Conservation (phyloP, 2,329 filamentous ascomycete genomes). For the Acrodontium crateriforme region DNA sequence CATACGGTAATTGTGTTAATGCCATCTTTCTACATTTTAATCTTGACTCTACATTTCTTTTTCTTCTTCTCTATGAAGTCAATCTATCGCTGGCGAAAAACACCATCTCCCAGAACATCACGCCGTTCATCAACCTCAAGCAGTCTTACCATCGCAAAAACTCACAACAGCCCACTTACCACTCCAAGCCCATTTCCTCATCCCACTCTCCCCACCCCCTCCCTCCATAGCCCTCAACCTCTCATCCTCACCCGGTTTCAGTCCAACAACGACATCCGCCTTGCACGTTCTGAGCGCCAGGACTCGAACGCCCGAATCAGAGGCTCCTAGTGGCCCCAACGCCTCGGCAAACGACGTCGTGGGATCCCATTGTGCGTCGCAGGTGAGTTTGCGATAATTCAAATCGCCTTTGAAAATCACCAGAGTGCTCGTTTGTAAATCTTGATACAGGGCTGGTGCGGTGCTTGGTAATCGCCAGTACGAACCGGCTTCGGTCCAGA, state of each 20-base stretch:
- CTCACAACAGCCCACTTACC: slow-evolving; percentile 96
- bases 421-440: slow-evolving; percentile 70
- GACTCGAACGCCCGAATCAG: slow-evolving; percentile 70
- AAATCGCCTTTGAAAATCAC: slow-evolving; percentile 96
- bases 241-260: slow-evolving; percentile 62
- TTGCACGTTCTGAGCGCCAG: slow-evolving; percentile 89
- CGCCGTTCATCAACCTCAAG: too few species aligned
- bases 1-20: too few species aligned
- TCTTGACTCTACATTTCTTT: too few species aligned
- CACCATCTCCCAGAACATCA: too few species aligned
- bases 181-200: slow-evolving; percentile 83
- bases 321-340: slow-evolving; percentile 70
- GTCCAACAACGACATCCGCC: slow-evolving; percentile 83
- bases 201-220: slow-evolving; percentile 14
- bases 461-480: slow-evolving; percentile 73
- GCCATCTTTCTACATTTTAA: too few species aligned
- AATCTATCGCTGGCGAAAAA: too few species aligned
- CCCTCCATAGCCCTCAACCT: slow-evolving; percentile 11
- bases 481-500: slow-evolving; percentile 81
- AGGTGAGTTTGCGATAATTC: slow-evolving; percentile 88
- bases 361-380: slow-evolving; percentile 77
- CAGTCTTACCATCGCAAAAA: slow-evolving; percentile 56
- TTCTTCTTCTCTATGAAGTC: too few species aligned
- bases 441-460: slow-evolving; percentile 54
- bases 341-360: slow-evolving; percentile 76